Evolutionary conservation across 2,329 filamentous ascomycete species (phyloP).

Genomic region (Cephalotrichum gorgonifer): DNA sequence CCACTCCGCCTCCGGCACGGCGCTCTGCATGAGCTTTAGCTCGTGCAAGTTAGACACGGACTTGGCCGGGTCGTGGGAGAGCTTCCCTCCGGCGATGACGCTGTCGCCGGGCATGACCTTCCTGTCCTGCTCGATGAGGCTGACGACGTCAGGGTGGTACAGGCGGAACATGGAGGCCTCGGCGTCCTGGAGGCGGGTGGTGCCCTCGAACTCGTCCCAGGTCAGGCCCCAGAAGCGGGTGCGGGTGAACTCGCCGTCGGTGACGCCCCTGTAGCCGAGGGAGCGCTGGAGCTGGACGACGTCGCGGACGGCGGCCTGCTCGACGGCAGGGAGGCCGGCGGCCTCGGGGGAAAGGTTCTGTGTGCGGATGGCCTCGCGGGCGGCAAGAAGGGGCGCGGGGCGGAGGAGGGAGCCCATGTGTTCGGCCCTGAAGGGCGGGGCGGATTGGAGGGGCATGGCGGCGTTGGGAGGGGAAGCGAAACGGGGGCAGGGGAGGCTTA

Average conservation of each 20-base stretch:
- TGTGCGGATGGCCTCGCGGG: slow-evolving; percentile 19
- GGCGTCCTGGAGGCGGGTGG: slow-evolving; percentile 35
- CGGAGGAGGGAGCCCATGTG: slow-evolving; percentile 65
- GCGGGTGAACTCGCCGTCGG: slow-evolving; percentile 59
- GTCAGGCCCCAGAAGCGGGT: slow-evolving; percentile 41
- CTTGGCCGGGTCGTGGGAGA: slow-evolving; percentile 29
- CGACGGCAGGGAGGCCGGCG: slow-evolving; percentile 44
- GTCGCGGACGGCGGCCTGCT: slow-evolving; percentile 55
- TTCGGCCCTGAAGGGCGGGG: slow-evolving; percentile 61
- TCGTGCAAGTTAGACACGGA: slow-evolving; percentile 38
- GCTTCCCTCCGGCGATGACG: slow-evolving; percentile 39
- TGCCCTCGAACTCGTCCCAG: slow-evolving; percentile 44
- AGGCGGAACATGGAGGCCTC: slow-evolving; percentile 41
- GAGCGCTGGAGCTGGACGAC: slow-evolving; percentile 60
- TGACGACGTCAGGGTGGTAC: slow-evolving; percentile 45
- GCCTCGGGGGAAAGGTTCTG: slow-evolving; percentile 36
- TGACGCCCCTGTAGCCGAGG: slow-evolving; percentile 55
- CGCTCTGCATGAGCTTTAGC: slow-evolving; percentile 34
- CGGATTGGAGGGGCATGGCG: slow-evolving; percentile 4
- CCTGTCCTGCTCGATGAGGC: slow-evolving; percentile 38
- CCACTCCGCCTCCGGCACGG: slow-evolving; percentile 36
- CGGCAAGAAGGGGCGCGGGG: slow-evolving; percentile 35
- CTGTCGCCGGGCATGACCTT: slow-evolving; percentile 46
- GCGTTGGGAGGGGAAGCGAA: too few relatives aligned
- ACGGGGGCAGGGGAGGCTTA: not conserved